A percentile compares a stretch with the other conserved stretches of the same genome.
Conservation (phyloP, 2,329 filamentous ascomycete genomes). For the Bertia moriformis region DNA sequence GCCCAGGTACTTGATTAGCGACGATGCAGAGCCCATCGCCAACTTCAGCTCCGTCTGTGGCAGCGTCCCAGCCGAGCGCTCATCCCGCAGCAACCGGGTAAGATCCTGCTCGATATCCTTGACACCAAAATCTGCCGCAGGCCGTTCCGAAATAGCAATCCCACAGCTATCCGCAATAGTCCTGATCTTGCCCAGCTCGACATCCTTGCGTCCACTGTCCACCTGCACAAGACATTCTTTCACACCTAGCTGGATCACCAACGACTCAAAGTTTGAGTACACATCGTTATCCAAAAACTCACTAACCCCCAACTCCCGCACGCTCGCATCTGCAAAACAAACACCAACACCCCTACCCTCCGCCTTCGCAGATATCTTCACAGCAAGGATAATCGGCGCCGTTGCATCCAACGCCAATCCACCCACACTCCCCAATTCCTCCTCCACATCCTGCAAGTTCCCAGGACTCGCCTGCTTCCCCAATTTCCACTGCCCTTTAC, state of each 20-base stretch:
- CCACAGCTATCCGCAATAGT: slow-evolving; percentile 87
- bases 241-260: slow-evolving; percentile 89
- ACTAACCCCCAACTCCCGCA: slow-evolving; percentile 86
- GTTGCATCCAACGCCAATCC: slow-evolving; percentile 48
- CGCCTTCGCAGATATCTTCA: slow-evolving; percentile 83
- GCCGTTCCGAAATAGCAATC: slow-evolving; percentile 72
- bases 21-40: slow-evolving; percentile 87
- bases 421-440: slow-evolving; percentile 66
- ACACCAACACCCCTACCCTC: slow-evolving; percentile 83
- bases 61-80: slow-evolving; percentile 60
- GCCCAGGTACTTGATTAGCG: slow-evolving; percentile 85
- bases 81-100: slow-evolving; percentile 72
- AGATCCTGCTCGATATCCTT: slow-evolving; percentile 95
- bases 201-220: slow-evolving; percentile 67
- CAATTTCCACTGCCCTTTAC: slow-evolving; percentile 79
- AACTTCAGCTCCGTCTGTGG: slow-evolving; percentile 87
- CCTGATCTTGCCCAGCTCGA: slow-evolving; percentile 72
- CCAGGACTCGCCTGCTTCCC: slow-evolving; percentile 86
- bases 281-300: slow-evolving; percentile 98
- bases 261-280: slow-evolving; percentile 92
- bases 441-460: slow-evolving; percentile 91
- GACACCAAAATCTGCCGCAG: slow-evolving; percentile 63
- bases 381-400: slow-evolving; percentile 84
- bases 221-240: slow-evolving; percentile 81
- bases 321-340: slow-evolving; percentile 93